These are phyloP conservation scores for Platanus orientalis DNA, from an alignment of 164 flowering plant species.

Conservation along the genomic window DNA sequence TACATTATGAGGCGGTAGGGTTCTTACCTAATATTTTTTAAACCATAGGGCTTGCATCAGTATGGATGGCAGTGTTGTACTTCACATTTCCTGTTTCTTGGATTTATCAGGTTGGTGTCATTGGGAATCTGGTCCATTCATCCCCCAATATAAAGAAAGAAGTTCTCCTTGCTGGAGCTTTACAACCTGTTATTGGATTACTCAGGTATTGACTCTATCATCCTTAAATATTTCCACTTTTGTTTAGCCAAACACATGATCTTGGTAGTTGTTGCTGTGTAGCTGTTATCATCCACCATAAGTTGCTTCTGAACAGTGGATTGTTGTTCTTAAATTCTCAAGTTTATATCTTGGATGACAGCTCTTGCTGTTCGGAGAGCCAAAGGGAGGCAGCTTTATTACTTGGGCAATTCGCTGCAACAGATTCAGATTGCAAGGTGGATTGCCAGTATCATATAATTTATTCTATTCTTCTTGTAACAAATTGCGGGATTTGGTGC, in stretches of 20 bases:
- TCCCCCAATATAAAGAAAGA: slow-evolving; percentile 93
- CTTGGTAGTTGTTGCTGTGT: too few species aligned
- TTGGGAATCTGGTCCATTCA: slow-evolving; percentile 96
- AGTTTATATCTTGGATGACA: slow-evolving; percentile 26
- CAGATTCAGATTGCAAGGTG: slow-evolving; percentile 95
- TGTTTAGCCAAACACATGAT: too few species aligned
- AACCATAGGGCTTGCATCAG: background rate
- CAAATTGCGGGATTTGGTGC: too few species aligned
- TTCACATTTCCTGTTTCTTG: background rate
- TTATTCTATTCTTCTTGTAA: too few species aligned
- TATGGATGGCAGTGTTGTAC: background rate
- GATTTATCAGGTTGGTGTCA: slow-evolving; percentile 86
- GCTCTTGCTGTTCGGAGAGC: slow-evolving; percentile 89
- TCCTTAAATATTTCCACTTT: too few species aligned
- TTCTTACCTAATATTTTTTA: background rate
- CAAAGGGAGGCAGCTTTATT: slow-evolving; percentile 89
- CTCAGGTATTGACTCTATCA: slow-evolving; percentile 47
- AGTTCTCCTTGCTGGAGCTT: slow-evolving; percentile 96
- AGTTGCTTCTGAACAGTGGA: too few species aligned
- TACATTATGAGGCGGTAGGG: slow-evolving; percentile 96
- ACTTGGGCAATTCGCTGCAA: slow-evolving; percentile 94
- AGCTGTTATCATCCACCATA: too few species aligned
- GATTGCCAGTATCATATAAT: background rate
- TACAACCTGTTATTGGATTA: slow-evolving; percentile 93
- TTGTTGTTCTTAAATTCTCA: too few species aligned